A percentile compares a stretch with the other conserved stretches of the same genome.
These are phyloP conservation scores for Nyctanthes arbortristis DNA, from an alignment of 257 asterid species.

Conservation along the genomic window DNA sequence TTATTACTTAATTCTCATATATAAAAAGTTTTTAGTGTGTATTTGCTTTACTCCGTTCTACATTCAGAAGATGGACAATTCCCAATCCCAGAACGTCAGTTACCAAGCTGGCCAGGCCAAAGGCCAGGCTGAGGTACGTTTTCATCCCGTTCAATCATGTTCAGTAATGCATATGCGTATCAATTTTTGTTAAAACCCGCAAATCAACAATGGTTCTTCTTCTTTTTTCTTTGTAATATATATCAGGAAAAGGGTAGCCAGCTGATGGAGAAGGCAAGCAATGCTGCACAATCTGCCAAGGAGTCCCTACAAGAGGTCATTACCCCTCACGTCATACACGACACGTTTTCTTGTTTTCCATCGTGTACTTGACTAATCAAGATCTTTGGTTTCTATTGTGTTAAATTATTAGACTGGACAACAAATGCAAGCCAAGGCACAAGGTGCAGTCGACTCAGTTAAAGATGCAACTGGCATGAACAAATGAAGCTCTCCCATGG, in stretches of 20 bases:
- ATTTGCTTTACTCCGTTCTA: neutral
- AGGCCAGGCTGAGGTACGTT: conserved; percentile 53
- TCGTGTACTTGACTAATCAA: neutral
- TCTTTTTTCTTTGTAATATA: neutral
- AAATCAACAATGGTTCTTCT: too few species aligned
- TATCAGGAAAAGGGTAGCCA: conserved; percentile 58
- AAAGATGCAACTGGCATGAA: conserved; percentile 49
- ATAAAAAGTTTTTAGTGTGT: neutral
- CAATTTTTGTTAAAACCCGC: neutral
- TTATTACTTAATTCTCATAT: neutral
- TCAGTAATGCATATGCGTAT: neutral
- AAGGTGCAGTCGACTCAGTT: conserved; percentile 45
- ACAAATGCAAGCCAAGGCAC: conserved; percentile 47
- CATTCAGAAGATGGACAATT: conserved; percentile 27
- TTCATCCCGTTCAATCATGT: neutral
- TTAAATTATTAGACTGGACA: conserved; percentile 35
- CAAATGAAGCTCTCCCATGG: conserved; percentile 28
- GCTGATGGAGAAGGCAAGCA: conserved; percentile 53
- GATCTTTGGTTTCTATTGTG: neutral
- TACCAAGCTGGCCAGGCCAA: conserved; percentile 65
- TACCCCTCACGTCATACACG: neutral
- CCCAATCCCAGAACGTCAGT: conserved; percentile 40
- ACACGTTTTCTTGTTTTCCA: too few species aligned
- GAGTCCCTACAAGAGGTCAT: conserved; percentile 50
- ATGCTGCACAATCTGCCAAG: conserved; percentile 57